Conservation (phyloP, 2,329 filamentous ascomycete species). For the Aspergillus fructus region DNA sequence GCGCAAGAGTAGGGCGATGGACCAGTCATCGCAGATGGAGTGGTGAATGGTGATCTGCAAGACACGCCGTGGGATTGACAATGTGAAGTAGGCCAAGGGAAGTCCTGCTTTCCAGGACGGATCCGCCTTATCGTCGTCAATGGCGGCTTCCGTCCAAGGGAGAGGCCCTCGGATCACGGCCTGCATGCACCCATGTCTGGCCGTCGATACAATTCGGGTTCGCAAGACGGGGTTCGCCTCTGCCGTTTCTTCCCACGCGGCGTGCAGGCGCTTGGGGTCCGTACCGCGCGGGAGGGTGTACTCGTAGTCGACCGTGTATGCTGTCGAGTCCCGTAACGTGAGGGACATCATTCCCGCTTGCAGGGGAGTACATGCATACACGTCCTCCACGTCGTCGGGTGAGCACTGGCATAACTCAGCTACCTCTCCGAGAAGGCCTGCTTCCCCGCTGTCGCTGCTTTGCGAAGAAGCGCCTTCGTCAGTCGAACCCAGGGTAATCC, state of each 20-base stretch:
- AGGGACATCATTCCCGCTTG: neutral
- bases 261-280: neutral
- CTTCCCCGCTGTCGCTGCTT: too few species aligned
- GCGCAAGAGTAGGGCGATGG: conserved; percentile 16
- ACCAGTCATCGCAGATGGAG: conserved; percentile 22
- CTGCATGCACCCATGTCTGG: neutral
- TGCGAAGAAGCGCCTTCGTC: too few species aligned
- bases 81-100: neutral
- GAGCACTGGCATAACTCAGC: neutral
- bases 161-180: neutral
- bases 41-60: conserved; percentile 8
- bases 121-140: too few species aligned
- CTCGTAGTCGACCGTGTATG: neutral
- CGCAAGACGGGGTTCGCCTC: neutral
- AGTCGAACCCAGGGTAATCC: too few species aligned
- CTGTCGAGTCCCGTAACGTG: neutral
- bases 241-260: neutral
- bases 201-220: neutral
- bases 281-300: neutral
- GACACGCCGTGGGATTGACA: neutral
- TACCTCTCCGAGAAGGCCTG: neutral
- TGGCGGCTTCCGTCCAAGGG: too few species aligned
- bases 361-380: neutral
- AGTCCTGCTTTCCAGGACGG: neutral
- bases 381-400: neutral